A percentile compares a stretch with the other conserved stretches of the same genome.
Evolutionary conservation across 108 stramenopile genomes (phyloP).

Genomic region (Stephanodiscus minutulus): DNA sequence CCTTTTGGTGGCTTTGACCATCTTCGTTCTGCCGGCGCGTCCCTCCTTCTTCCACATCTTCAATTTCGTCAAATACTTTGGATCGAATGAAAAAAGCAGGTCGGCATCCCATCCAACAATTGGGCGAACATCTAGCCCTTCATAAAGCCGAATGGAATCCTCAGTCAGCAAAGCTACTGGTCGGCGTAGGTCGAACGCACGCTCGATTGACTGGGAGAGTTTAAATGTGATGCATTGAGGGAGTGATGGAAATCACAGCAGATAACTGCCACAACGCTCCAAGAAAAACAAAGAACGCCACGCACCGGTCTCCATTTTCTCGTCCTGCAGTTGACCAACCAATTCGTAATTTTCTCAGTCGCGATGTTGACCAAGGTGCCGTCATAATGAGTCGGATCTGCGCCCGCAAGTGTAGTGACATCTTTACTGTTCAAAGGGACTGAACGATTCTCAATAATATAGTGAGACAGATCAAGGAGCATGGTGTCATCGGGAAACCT

Average conservation of each 20-base stretch:
- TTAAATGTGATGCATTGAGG: background rate
- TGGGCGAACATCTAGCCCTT: conserved; percentile 27
- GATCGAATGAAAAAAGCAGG: conserved; percentile 10
- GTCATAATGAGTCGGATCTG: background rate
- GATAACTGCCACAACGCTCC: too few relatives aligned
- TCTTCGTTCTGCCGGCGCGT: background rate
- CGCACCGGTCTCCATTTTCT: conserved; percentile 60
- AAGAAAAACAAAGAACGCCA: background rate
- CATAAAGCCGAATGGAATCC: conserved; percentile 60
- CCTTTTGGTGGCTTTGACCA: conserved; percentile 7
- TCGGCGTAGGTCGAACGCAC: conserved; percentile 56
- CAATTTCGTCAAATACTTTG: conserved; percentile 3
- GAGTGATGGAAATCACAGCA: too few relatives aligned
- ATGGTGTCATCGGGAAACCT: conserved; percentile 11
- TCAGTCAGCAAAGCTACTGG: conserved; percentile 54
- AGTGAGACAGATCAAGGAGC: background rate
- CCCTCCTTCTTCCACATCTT: conserved; percentile 9
- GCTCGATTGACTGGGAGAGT: conserved; percentile 31
- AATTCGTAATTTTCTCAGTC: conserved; percentile 40
- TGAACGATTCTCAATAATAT: conserved; percentile 3
- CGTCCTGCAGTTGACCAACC: conserved; percentile 67
- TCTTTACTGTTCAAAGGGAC: conserved; percentile 15
- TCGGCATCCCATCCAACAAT: conserved; percentile 26
- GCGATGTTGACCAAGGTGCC: conserved; percentile 1
- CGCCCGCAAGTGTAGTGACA: background rate